These are phyloP conservation scores for Porcisia hertigi DNA, from an alignment of 208 protist species.

Conservation along the genomic window DNA sequence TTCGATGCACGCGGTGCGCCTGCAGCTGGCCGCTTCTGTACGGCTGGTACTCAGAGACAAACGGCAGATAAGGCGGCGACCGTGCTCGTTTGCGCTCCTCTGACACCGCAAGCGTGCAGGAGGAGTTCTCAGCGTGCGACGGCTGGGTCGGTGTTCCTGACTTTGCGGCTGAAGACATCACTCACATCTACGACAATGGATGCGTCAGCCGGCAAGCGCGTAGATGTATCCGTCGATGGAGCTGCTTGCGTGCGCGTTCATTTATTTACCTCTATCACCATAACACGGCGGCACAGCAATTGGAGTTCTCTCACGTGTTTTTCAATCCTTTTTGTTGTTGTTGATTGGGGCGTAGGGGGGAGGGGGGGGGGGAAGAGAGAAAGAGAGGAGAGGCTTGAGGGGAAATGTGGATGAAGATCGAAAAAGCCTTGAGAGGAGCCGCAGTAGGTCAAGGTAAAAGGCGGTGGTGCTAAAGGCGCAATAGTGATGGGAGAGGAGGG, in stretches of 20 bases:
- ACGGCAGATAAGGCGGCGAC: slow-evolving; percentile 49
- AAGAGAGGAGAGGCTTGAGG: too few species aligned
- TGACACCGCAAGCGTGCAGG: not conserved
- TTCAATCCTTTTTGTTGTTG: too few species aligned
- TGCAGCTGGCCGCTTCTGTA: slow-evolving; percentile 68
- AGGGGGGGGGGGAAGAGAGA: too few species aligned
- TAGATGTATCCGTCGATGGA: not conserved
- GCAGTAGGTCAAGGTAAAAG: not conserved
- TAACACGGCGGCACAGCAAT: not conserved
- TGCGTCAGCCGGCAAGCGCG: not conserved
- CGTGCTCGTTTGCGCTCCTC: slow-evolving; percentile 30
- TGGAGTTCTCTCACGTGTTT: too few species aligned
- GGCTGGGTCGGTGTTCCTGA: not conserved
- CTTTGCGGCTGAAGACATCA: not conserved
- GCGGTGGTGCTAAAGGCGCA: not conserved
- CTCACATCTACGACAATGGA: not conserved
- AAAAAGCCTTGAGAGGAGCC: not conserved
- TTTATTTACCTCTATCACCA: not conserved
- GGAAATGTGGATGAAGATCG: not conserved
- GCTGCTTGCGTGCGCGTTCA: not conserved
- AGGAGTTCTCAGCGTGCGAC: not conserved
- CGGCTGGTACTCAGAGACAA: slow-evolving; percentile 79
- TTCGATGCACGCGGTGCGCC: slow-evolving; percentile 6
- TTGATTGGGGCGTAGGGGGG: too few species aligned
- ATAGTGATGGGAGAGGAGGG: not conserved